These are phyloP conservation scores for Friedmanniomyces simplex DNA, from an alignment of 495 filamentous ascomycete species.

Conservation along the genomic window DNA sequence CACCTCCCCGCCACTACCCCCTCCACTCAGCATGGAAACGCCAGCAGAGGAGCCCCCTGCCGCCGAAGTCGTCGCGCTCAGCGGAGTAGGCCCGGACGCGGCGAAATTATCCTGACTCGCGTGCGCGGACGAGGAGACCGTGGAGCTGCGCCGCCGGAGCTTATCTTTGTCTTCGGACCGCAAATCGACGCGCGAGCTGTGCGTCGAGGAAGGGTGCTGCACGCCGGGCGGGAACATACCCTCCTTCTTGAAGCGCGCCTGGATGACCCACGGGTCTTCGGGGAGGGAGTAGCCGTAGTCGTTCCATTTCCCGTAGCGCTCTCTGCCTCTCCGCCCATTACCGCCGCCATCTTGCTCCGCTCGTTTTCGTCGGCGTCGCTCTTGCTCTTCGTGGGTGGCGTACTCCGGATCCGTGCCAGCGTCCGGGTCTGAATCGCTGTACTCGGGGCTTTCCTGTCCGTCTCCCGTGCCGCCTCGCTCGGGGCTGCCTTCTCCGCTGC, in stretches of 20 bases:
- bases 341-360: background rate
- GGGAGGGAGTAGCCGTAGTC: slow-evolving; percentile 62
- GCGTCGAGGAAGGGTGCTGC: slow-evolving; percentile 41
- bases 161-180: background rate
- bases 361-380: background rate
- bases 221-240: slow-evolving; percentile 51
- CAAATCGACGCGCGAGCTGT: slow-evolving; percentile 49
- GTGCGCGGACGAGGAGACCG: slow-evolving; percentile 30
- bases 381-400: slow-evolving; percentile 14
- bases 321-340: slow-evolving; percentile 2
- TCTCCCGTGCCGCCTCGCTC: slow-evolving; percentile 1
- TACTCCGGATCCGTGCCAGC: slow-evolving; percentile 23
- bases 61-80: background rate
- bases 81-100: slow-evolving; percentile 6
- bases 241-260: slow-evolving; percentile 73
- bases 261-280: slow-evolving; percentile 91
- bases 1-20: background rate
- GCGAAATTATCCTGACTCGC: slow-evolving; percentile 31
- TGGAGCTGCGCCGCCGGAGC: slow-evolving; percentile 35
- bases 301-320: slow-evolving; percentile 27
- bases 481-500: slow-evolving; percentile 24
- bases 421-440: slow-evolving; percentile 19
- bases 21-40: background rate
- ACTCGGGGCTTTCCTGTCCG: slow-evolving; percentile 22
- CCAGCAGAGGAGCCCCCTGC: background rate